These are phyloP conservation scores for Neurospora hispaniola DNA, from an alignment of 495 filamentous ascomycete genomes.

Conservation along the genomic window DNA sequence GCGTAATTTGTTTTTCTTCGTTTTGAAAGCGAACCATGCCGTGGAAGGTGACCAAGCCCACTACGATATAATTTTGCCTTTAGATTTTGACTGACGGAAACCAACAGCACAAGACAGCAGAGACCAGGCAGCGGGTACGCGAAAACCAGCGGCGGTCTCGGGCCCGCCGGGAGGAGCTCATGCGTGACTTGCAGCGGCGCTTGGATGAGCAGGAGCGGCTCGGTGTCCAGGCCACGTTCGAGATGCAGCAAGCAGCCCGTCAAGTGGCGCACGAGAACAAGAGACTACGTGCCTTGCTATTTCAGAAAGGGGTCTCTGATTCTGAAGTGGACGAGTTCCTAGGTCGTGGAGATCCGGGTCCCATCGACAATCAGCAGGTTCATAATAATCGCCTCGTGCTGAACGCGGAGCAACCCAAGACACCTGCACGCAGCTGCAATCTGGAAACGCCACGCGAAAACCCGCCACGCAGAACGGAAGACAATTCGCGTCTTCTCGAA, in stretches of 20 bases:
- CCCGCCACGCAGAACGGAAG: no score
- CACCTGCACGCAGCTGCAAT: no score
- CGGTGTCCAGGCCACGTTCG: no score
- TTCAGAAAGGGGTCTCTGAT: constrained; percentile 8
- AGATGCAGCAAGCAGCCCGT: no score
- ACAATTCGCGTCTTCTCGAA: no score
- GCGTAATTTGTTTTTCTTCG: background rate
- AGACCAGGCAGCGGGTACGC: constrained; percentile 1
- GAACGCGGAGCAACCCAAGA: no score
- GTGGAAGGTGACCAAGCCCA: background rate
- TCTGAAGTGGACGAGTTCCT: constrained; percentile 13
- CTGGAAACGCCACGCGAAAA: no score
- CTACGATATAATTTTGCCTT: background rate
- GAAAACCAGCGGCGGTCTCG: no score
- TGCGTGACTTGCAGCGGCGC: no score
- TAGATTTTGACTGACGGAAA: background rate
- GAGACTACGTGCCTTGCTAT: constrained; percentile 36
- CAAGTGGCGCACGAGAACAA: no score
- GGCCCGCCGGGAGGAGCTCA: no score
- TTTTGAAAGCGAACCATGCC: background rate
- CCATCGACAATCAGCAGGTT: background rate
- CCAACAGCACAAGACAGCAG: background rate
- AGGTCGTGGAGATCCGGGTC: background rate
- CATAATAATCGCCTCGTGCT: background rate
- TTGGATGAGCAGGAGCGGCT: no score